phyloP scores from a whole-genome alignment of 2,329 filamentous ascomycete genomes.

The Colletotrichum gigasporum region DNA sequence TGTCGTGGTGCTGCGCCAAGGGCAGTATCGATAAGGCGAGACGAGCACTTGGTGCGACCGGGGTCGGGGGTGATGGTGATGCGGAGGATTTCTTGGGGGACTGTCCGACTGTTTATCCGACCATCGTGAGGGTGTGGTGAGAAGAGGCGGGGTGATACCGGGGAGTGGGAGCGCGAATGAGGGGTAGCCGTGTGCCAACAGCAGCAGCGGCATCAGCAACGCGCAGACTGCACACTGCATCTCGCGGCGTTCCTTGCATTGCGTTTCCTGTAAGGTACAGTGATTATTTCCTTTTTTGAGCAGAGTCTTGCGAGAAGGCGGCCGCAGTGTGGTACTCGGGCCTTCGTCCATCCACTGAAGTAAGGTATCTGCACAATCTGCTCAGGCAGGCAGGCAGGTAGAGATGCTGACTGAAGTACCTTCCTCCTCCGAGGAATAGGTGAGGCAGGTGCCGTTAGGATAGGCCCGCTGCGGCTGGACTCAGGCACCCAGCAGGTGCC shows the following conservation, averaged over 20 bases:
- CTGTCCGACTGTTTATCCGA: neutral
- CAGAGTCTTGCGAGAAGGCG: too few species aligned
- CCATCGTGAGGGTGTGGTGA: slow-evolving; percentile 22
- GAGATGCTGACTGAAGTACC: too few species aligned
- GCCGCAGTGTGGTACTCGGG: too few species aligned
- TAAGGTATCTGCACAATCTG: too few species aligned
- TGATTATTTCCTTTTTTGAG: neutral
- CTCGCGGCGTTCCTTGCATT: slow-evolving; percentile 22
- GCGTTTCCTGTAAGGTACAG: slow-evolving; percentile 25
- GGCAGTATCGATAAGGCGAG: slow-evolving; percentile 9
- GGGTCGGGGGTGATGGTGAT: neutral
- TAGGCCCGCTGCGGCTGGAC: too few species aligned
- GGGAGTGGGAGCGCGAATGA: slow-evolving; percentile 12
- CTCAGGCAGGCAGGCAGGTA: too few species aligned
- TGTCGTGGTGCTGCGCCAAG: neutral
- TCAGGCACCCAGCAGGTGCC: too few species aligned
- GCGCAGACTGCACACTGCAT: neutral
- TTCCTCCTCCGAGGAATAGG: too few species aligned
- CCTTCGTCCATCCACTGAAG: too few species aligned
- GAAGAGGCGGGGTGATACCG: slow-evolving; percentile 20
- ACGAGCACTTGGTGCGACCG: slow-evolving; percentile 3
- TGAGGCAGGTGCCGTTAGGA: too few species aligned
- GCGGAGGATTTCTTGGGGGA: slow-evolving; percentile 16
- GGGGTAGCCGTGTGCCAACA: neutral
- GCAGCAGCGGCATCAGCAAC: neutral